Evolutionary conservation across 169 alveolate species (phyloP), one percentile per base, ranked within the genome.

Genomic region (Plasmodium malariae): DNA sequence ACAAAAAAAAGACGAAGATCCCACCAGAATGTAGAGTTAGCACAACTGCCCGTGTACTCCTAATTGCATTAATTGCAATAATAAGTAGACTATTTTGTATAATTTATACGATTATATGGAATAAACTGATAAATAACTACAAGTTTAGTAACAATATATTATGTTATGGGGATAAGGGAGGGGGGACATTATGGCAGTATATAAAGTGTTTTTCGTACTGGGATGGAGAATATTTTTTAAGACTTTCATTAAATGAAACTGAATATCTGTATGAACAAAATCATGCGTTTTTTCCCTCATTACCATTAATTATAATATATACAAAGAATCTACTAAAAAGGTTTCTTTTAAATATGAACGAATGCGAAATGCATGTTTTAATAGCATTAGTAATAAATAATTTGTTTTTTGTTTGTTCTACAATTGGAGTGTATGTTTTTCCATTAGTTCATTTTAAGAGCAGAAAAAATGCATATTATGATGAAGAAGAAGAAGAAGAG

Each of bases 161-260:
- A 51, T 86, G 92, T 49, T 69, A 34, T 19, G 76, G 32, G 43
- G 28, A 60, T 11, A 21, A 34, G 0, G 60, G 48, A n/a, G 49
- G n/a, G 1, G 26, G 24, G 4, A 40, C 1, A 24, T 55, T 86
- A 34, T 86, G 92, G 92, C 12, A 57, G 37, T 69, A 43, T 4
- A n/a, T 86, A 60, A 54, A 36, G 24, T 57, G 87, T 7, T 86
- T 86, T 40, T 86, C 87, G 0, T 70, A 59, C 34, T 86, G 92
- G 92, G 96, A 94, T 59, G 95, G 94, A n/a, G 96, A 94, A 62
- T 86, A 94, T 55, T 72, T 94, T 60, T 85, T 94, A 34, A 90
- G 89, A 45, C 71, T 88, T 12, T 86, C 95, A 21, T 62, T 89
- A 9, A 93, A 94, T 60, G 89, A 88, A 12, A 74, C 93, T 5